Percentiles rank a stretch among this genome's conserved stretches.
phyloP scores from a whole-genome alignment of 139 green algal genomes.

The Closterium sp. region DNA sequence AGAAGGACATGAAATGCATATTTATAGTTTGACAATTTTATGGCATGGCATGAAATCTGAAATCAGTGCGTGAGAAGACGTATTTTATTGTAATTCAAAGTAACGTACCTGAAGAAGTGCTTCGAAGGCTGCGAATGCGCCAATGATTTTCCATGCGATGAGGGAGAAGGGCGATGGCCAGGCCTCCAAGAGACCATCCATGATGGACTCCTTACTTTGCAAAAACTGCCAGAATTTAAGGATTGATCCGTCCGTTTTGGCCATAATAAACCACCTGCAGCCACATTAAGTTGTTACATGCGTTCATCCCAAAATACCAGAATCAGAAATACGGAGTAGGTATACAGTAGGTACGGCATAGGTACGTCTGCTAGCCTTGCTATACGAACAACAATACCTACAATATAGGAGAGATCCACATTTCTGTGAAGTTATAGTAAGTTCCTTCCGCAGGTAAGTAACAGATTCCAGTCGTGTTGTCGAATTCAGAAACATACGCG shows the following conservation, averaged over 20 bases:
- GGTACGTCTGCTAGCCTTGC: too few relatives aligned
- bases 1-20: not conserved
- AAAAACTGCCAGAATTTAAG: constrained; percentile 11
- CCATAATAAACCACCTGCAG: constrained; percentile 1
- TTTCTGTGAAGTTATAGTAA: too few relatives aligned
- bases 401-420: too few relatives aligned
- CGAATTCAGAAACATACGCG: not conserved
- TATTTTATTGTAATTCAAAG: too few relatives aligned
- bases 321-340: too few relatives aligned
- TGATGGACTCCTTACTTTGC: not conserved
- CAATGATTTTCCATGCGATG: not conserved
- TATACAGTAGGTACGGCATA: too few relatives aligned
- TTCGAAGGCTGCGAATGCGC: not conserved
- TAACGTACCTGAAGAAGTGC: not conserved
- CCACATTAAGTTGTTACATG: too few relatives aligned
- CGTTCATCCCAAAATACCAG: too few relatives aligned
- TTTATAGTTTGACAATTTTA: too few relatives aligned
- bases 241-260: not conserved
- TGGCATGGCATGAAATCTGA: too few relatives aligned
- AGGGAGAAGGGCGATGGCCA: not conserved
- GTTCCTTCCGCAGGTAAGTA: constrained; percentile 44
- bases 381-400: too few relatives aligned
- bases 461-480: not conserved
- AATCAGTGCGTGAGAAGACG: too few relatives aligned
- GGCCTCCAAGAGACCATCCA: not conserved